These are phyloP conservation scores for Pyrenophora graminea DNA, from an alignment of 2,329 filamentous ascomycete species.

Conservation along the genomic window DNA sequence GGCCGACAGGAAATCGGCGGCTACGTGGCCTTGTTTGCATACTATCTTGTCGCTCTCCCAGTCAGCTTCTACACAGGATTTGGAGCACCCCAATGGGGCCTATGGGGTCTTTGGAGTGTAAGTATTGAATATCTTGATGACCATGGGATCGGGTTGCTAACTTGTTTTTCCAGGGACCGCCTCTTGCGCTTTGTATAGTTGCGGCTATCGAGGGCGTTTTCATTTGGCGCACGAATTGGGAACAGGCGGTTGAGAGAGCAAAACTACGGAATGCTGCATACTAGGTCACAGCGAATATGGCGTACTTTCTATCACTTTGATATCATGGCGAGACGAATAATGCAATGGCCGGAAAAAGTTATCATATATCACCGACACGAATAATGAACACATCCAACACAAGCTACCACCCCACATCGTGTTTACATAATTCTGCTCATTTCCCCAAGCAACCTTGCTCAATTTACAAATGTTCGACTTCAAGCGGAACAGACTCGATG, in stretches of 20 bases:
- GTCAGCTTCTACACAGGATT: conserved; percentile 80
- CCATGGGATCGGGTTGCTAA: conserved; percentile 9
- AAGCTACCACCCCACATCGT: too few species aligned
- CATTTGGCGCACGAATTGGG: conserved; percentile 60
- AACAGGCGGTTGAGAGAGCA: conserved; percentile 64
- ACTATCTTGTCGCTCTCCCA: conserved; percentile 85
- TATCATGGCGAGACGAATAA: not conserved
- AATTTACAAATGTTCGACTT: too few species aligned
- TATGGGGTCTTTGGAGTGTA: conserved; percentile 76
- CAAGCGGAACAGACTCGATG: conserved; percentile 11
- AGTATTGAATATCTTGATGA: conserved; percentile 14
- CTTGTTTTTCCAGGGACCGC: conserved; percentile 44
- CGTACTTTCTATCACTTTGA: not conserved
- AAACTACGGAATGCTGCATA: conserved; percentile 56
- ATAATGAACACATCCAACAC: too few species aligned
- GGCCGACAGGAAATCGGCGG: conserved; percentile 89
- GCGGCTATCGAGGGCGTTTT: conserved; percentile 61
- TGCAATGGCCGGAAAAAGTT: too few species aligned
- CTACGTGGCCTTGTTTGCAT: conserved; percentile 82
- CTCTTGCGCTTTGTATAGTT: conserved; percentile 68
- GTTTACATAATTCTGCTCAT: too few species aligned
- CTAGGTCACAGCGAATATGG: not conserved
- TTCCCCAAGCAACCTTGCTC: too few species aligned
- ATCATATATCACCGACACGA: too few species aligned
- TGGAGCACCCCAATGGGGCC: conserved; percentile 71